A percentile compares a stretch with the other conserved stretches of the same genome.
These are phyloP conservation scores for Cyamopsis tetragonoloba DNA, from an alignment of 306 rosid genomes.

Conservation along the genomic window DNA sequence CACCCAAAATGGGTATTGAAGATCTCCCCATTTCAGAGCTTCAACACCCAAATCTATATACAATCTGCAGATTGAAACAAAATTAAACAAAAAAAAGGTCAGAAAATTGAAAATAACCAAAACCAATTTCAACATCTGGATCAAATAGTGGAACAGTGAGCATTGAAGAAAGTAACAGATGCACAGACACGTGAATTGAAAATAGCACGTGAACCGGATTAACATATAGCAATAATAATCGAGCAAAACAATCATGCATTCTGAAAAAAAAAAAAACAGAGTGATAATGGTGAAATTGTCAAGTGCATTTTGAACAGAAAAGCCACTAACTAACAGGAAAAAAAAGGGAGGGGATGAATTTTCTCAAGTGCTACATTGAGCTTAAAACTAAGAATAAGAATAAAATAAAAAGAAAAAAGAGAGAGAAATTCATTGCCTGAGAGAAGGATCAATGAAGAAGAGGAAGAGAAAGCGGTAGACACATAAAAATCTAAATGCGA, in stretches of 20 bases:
- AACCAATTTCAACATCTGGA: not conserved
- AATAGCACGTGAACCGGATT: not conserved
- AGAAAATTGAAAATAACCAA: not conserved
- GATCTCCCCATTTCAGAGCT: constrained; percentile 36
- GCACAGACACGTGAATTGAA: not conserved
- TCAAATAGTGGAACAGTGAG: not conserved
- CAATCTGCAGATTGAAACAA: constrained; percentile 12
- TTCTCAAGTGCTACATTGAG: not conserved
- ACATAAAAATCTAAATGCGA: not conserved
- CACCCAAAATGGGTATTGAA: constrained; percentile 35
- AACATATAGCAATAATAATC: not conserved
- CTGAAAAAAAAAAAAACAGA: not conserved
- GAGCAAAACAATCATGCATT: not conserved
- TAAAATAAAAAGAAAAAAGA: too few relatives aligned
- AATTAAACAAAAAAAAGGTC: too few relatives aligned
- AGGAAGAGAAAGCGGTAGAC: not conserved
- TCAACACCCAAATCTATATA: not conserved
- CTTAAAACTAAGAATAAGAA: too few relatives aligned
- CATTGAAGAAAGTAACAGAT: not conserved
- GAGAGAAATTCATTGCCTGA: not conserved
- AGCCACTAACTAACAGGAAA: not conserved
- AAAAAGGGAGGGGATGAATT: too few relatives aligned
- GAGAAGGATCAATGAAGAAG: not conserved
- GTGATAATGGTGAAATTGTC: too few relatives aligned
- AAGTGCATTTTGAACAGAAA: too few relatives aligned